Conservation (phyloP, 1,284 basidiomycete genomes). For the Rhodotorula sp. region DNA sequence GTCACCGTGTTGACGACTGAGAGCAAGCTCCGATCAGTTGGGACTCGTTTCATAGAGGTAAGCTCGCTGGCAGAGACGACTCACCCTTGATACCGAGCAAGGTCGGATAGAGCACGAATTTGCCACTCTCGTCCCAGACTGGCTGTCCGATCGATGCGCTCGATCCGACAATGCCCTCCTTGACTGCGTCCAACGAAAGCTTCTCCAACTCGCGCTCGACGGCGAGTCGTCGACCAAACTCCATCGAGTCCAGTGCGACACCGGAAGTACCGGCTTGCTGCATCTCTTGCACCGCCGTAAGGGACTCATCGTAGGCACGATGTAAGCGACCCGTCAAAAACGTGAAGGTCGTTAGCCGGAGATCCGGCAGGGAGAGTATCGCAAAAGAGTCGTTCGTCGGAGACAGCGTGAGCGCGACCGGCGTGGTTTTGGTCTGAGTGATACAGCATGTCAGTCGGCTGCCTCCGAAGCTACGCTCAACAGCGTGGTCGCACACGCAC, state of each 20-base stretch:
- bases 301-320: conserved; percentile 91
- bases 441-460: not conserved
- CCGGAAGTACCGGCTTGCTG: conserved; percentile 57
- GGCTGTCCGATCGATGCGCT: conserved; percentile 70
- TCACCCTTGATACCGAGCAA: conserved; percentile 91
- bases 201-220: conserved; percentile 86
- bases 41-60: too few relatives aligned
- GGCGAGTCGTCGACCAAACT: conserved; percentile 93
- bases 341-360: conserved; percentile 89
- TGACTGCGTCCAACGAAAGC: conserved; percentile 58
- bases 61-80: conserved; percentile 33
- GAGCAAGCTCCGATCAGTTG: not conserved
- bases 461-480: not conserved
- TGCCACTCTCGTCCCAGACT: conserved; percentile 95
- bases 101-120: conserved; percentile 89
- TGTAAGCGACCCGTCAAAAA: conserved; percentile 86
- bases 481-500: conserved; percentile 51
- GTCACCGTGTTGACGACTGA: conserved; percentile 90
- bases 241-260: conserved; percentile 96
- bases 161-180: conserved; percentile 46
- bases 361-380: conserved; percentile 85
- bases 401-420: conserved; percentile 85
- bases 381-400: conserved; percentile 84
- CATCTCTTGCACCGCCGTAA: conserved; percentile 92
- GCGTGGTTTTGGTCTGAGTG: conserved; percentile 76